A percentile compares a stretch with the other conserved stretches of the same genome.
These are phyloP conservation scores for Stylosanthes scabra DNA, from an alignment of 331 rosid genomes.

Conservation along the genomic window DNA sequence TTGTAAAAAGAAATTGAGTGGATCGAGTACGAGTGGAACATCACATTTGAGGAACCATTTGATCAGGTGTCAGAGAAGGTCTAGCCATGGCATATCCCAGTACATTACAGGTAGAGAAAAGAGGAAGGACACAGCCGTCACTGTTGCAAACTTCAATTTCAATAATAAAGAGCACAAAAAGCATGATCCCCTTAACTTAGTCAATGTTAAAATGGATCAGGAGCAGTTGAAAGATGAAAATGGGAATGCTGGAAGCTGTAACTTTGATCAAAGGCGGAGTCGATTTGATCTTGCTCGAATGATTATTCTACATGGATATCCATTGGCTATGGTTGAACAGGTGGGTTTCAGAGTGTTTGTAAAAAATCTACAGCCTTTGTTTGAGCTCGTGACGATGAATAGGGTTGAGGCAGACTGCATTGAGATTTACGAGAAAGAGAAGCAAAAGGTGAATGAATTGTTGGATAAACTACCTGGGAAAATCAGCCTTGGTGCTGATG, in stretches of 20 bases:
- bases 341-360: constrained; percentile 93
- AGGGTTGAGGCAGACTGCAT: constrained; percentile 92
- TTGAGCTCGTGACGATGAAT: constrained; percentile 77
- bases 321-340: constrained; percentile 95
- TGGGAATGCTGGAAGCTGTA: constrained; percentile 52
- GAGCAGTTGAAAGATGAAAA: constrained; percentile 76
- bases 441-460: constrained; percentile 78
- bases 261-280: constrained; percentile 89
- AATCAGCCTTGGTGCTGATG: constrained; percentile 68
- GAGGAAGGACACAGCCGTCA: constrained; percentile 77
- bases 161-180: constrained; percentile 84
- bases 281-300: constrained; percentile 96
- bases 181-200: constrained; percentile 79
- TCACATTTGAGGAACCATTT: constrained; percentile 98
- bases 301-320: constrained; percentile 96
- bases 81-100: constrained; percentile 72
- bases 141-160: constrained; percentile 63
- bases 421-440: constrained; percentile 89
- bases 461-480: constrained; percentile 85
- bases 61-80: constrained; percentile 91
- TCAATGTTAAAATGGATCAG: constrained; percentile 89
- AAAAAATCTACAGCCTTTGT: constrained; percentile 90
- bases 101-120: constrained; percentile 75
- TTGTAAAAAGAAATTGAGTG: constrained; percentile 96
- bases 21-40: constrained; percentile 98